A percentile compares a stretch with the other conserved stretches of the same genome.
These are phyloP conservation scores for Calonectria naviculata DNA, from an alignment of 2,329 filamentous ascomycete genomes.

Conservation along the genomic window DNA sequence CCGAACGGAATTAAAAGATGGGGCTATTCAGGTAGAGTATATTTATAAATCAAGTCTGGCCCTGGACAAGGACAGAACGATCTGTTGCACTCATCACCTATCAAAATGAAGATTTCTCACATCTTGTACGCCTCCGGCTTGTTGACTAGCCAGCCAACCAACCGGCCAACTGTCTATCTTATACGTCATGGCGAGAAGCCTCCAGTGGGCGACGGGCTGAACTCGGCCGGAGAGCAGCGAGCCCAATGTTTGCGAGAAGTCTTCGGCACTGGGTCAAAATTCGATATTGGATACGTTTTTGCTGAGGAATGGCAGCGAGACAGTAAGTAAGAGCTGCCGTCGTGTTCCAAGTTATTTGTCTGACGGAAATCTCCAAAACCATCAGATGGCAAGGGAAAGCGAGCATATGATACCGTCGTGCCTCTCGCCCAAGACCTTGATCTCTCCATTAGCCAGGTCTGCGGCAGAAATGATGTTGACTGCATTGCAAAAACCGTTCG, in stretches of 20 bases:
- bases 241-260: neutral
- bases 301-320: neutral
- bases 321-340: neutral
- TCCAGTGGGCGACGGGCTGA: neutral
- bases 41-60: neutral
- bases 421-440: neutral
- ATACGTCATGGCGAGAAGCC: neutral
- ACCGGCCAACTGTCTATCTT: neutral
- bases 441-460: neutral
- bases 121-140: neutral
- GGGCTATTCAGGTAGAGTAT: neutral
- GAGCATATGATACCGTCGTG: neutral
- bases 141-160: neutral
- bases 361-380: neutral
- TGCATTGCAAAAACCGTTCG: neutral
- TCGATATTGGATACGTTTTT: neutral
- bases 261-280: neutral
- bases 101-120: neutral
- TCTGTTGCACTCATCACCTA: neutral
- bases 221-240: neutral
- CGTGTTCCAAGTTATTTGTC: neutral
- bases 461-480: neutral
- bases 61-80: neutral
- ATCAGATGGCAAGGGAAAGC: neutral
- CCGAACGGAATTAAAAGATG: neutral